Evolutionary conservation across 1,139 yeast species (phyloP).

Genomic region (Hansenula sp.): DNA sequence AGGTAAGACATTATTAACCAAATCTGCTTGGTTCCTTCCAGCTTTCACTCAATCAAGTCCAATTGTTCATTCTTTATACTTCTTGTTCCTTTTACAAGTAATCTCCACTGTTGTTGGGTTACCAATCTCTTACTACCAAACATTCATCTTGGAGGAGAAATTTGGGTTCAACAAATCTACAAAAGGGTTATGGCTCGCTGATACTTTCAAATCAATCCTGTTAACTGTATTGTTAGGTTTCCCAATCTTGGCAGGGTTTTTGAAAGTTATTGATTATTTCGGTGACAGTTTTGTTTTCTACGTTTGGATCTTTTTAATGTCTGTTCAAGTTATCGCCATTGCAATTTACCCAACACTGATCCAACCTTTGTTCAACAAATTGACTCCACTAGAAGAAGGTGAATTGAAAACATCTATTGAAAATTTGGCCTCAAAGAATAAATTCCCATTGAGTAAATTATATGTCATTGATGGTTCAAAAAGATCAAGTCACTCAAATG

Average conservation of each 20-base stretch:
- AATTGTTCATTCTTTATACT: slow-evolving; percentile 66
- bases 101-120: slow-evolving; percentile 49
- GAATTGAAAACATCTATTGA: slow-evolving; percentile 82
- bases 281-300: slow-evolving; percentile 81
- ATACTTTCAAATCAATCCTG: slow-evolving; percentile 56
- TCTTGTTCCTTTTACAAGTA: slow-evolving; percentile 47
- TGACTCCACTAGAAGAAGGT: slow-evolving; percentile 88
- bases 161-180: slow-evolving; percentile 92
- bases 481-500: slow-evolving; percentile 94
- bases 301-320: slow-evolving; percentile 67
- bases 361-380: slow-evolving; percentile 88
- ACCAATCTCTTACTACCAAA: slow-evolving; percentile 72
- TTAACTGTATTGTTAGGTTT: slow-evolving; percentile 60
- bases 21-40: slow-evolving; percentile 26
- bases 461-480: slow-evolving; percentile 93
- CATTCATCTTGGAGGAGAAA: slow-evolving; percentile 87
- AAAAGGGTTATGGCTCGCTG: slow-evolving; percentile 63
- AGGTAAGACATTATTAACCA: slow-evolving; percentile 38
- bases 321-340: slow-evolving; percentile 69
- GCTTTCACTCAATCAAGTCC: slow-evolving; percentile 41
- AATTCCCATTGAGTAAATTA: slow-evolving; percentile 82
- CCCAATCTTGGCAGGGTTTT: slow-evolving; percentile 69
- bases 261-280: slow-evolving; percentile 75
- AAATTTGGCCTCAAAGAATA: slow-evolving; percentile 65
- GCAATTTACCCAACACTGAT: slow-evolving; percentile 77